These are phyloP conservation scores for Daphne laureola DNA, from an alignment of 441 rosid species.

Conservation along the genomic window DNA sequence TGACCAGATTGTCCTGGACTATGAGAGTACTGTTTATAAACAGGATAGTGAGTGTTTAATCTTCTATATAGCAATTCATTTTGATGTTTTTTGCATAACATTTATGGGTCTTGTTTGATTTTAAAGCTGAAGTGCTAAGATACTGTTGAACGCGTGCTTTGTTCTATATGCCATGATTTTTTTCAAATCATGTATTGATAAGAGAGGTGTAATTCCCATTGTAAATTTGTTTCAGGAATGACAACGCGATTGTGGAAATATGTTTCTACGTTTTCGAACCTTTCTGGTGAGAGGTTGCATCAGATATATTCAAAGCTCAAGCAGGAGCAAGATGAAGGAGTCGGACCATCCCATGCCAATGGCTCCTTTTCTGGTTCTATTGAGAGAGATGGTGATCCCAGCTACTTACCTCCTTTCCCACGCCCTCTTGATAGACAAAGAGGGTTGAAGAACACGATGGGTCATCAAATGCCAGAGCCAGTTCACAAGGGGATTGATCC, in stretches of 20 bases:
- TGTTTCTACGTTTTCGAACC: conserved; percentile 89
- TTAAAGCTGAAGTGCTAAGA: no score
- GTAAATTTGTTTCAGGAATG: conserved; percentile 57
- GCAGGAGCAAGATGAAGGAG: conserved; percentile 69
- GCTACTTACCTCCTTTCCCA: conserved; percentile 29
- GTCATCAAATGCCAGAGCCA: conserved; percentile 40
- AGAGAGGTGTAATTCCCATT: not conserved
- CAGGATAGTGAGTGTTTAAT: conserved; percentile 65
- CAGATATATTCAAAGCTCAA: conserved; percentile 91
- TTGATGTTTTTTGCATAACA: not conserved
- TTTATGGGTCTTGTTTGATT: not conserved
- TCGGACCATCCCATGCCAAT: conserved; percentile 62
- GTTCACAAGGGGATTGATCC: conserved; percentile 53
- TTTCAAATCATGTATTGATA: not conserved
- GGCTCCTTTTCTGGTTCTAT: conserved; percentile 37
- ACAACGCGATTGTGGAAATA: conserved; percentile 83
- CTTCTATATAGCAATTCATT: conserved; percentile 3
- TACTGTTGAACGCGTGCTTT: not conserved
- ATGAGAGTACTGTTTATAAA: conserved; percentile 60
- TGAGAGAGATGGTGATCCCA: conserved; percentile 37
- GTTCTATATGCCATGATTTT: no score
- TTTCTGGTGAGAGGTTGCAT: conserved; percentile 79
- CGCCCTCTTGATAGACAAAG: conserved; percentile 45
- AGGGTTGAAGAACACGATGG: conserved; percentile 35
- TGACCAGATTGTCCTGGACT: conserved; percentile 68